A percentile compares a stretch with the other conserved stretches of the same genome.
These are phyloP conservation scores for Xerocomus minutiporus DNA, from an alignment of 1,284 basidiomycete genomes.

Conservation along the genomic window DNA sequence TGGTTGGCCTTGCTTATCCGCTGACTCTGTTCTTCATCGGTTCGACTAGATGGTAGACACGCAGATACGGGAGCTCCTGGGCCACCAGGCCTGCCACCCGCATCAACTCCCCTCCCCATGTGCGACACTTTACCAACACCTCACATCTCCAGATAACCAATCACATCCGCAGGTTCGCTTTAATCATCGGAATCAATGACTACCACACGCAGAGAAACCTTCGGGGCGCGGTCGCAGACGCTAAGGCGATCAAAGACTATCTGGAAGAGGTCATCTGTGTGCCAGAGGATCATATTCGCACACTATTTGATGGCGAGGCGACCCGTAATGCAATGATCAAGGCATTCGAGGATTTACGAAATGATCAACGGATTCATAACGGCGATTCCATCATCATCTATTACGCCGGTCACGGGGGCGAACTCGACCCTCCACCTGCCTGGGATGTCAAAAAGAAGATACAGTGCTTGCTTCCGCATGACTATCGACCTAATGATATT, in stretches of 20 bases:
- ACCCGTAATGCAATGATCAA: conserved; percentile 52
- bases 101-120: background rate
- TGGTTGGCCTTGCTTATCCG: background rate
- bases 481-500: conserved; percentile 41
- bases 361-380: conserved; percentile 48
- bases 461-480: conserved; percentile 54
- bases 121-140: background rate
- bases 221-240: conserved; percentile 53
- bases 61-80: background rate
- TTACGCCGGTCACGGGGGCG: conserved; percentile 60
- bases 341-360: conserved; percentile 46
- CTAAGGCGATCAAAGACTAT: conserved; percentile 48
- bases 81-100: too few species aligned
- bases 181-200: conserved; percentile 56
- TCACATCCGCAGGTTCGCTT: conserved; percentile 37
- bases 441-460: conserved; percentile 38
- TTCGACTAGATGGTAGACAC: background rate
- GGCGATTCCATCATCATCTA: conserved; percentile 60
- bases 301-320: conserved; percentile 49
- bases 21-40: background rate
- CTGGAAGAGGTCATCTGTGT: conserved; percentile 47
- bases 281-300: conserved; percentile 48
- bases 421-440: conserved; percentile 42
- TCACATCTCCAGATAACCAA: background rate
- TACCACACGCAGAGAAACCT: conserved; percentile 55